Evolutionary conservation across 2,329 filamentous ascomycete genomes (phyloP), one percentile per base, ranked within the genome.

Genomic region (Colletotrichum costaricense): DNA sequence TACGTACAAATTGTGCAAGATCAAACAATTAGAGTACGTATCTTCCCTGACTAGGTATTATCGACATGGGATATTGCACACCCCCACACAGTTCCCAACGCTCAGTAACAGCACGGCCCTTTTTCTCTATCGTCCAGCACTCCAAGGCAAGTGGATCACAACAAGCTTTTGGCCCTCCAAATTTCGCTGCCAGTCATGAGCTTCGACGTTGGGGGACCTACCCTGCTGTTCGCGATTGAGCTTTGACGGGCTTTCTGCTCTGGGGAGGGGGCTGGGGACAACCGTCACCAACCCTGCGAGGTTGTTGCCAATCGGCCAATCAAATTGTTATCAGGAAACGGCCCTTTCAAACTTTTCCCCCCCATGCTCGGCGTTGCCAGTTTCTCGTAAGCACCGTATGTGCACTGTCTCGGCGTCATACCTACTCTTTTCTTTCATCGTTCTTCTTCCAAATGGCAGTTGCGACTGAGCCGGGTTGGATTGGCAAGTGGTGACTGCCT

Each of bases 151-250:
- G 67, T 73, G 71, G 71, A 73, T 62, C 67, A 67, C 71, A 75
- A 74, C 71, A 75, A 75, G 73, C 73, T 75, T 75, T 75, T 64
- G 35, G 66, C 38, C 49, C 66, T 71, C 26, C 60, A 63, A 66
- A n/a, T 57, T 46, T 70, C 58, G 65, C 70, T 74, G 70, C 62
- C 73, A 73, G 69, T 69, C 64, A 67, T 71, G 73, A 35, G 56
- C 67, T 57, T 63, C 63, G 35, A 59, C 46, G 58, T 42, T 16
- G 35, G 28, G 16, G 28, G 52, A n/a, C 58, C 69, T 57, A 46
- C 38, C 66, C 30, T 72, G 33, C 70, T 52, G 26, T 46, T 70
- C 67, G 70, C 60, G 67, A 60, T 56, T 65, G 70, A 73, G 67
- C 67, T 70, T 56, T 54, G 66, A 73, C 35, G 35, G n/a, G 28